These are phyloP conservation scores for Leccinum boreale DNA, from an alignment of 768 basidiomycete genomes.

Conservation along the genomic window DNA sequence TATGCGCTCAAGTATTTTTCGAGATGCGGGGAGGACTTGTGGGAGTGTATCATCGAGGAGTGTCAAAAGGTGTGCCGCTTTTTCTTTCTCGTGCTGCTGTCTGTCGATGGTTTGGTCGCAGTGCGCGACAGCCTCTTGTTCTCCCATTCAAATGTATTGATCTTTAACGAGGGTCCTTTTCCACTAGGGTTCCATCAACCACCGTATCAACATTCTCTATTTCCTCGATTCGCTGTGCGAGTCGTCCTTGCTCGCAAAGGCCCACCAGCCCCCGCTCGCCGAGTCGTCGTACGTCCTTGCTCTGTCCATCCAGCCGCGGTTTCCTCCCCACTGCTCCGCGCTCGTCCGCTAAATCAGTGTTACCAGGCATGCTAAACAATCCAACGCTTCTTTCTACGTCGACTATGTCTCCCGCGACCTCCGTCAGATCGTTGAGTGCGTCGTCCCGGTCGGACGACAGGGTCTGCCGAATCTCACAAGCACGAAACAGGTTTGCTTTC, in stretches of 20 bases:
- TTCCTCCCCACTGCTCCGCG: neutral
- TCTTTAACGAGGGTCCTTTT: neutral
- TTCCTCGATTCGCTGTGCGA: conserved; percentile 89
- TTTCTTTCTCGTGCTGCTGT: neutral
- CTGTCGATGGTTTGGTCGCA: neutral
- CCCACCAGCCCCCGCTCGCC: conserved; percentile 35
- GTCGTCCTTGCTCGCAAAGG: conserved; percentile 64
- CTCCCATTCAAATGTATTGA: too few species aligned
- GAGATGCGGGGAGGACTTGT: conserved; percentile 86
- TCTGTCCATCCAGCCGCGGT: neutral
- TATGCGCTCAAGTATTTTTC: conserved; percentile 84
- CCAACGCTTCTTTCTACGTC: conserved; percentile 59
- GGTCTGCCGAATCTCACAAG: conserved; percentile 86
- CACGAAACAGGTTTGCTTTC: conserved; percentile 75
- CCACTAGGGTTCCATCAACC: conserved; percentile 75
- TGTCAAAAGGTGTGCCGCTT: conserved; percentile 71
- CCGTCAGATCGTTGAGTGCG: conserved; percentile 69
- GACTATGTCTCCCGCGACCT: conserved; percentile 79
- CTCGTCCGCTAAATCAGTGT: neutral
- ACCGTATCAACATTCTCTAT: conserved; percentile 88
- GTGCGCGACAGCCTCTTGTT: neutral
- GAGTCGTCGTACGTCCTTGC: neutral
- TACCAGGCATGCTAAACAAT: conserved; percentile 25
- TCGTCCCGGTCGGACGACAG: conserved; percentile 85
- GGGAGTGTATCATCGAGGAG: conserved; percentile 92